Conservation (phyloP, 1,139 yeast genomes). For the Taiozyma sp. region DNA sequence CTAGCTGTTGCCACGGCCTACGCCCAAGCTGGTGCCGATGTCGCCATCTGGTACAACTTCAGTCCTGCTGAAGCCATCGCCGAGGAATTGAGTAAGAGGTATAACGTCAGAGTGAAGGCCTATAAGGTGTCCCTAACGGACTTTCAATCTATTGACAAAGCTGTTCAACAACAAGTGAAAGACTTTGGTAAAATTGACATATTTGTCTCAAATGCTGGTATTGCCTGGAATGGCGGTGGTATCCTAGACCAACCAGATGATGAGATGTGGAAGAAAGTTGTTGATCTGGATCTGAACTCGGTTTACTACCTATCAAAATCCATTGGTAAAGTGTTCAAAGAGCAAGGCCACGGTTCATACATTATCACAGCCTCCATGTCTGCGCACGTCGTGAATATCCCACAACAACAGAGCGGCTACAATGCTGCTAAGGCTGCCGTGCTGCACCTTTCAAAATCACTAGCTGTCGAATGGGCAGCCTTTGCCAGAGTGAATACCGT, state of each 20-base stretch:
- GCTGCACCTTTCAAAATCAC: slow-evolving; percentile 70
- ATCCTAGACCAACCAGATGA: slow-evolving; percentile 55
- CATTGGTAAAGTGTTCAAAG: slow-evolving; percentile 68
- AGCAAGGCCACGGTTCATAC: slow-evolving; percentile 70
- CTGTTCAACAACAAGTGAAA: slow-evolving; percentile 51
- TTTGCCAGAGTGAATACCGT: slow-evolving; percentile 84
- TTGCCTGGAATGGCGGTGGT: slow-evolving; percentile 79
- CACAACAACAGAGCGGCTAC: slow-evolving; percentile 86
- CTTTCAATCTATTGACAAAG: slow-evolving; percentile 51
- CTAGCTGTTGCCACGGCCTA: slow-evolving; percentile 78
- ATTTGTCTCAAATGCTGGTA: slow-evolving; percentile 89
- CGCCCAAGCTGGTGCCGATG: slow-evolving; percentile 90
- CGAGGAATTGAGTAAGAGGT: slow-evolving; percentile 48
- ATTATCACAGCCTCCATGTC: slow-evolving; percentile 90
- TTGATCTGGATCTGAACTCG: slow-evolving; percentile 71
- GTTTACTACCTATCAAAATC: slow-evolving; percentile 71
- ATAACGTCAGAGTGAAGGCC: slow-evolving; percentile 65
- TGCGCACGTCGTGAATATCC: slow-evolving; percentile 83
- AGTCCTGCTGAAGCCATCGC: slow-evolving; percentile 62
- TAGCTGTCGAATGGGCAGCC: slow-evolving; percentile 88
- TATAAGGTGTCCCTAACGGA: slow-evolving; percentile 69
- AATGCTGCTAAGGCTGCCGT: slow-evolving; percentile 91
- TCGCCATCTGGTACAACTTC: slow-evolving; percentile 78
- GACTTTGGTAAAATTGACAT: slow-evolving; percentile 81
- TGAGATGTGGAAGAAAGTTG: slow-evolving; percentile 60